These are phyloP conservation scores for Parmelia sp. DNA, from an alignment of 495 filamentous ascomycete genomes.

Conservation along the genomic window DNA sequence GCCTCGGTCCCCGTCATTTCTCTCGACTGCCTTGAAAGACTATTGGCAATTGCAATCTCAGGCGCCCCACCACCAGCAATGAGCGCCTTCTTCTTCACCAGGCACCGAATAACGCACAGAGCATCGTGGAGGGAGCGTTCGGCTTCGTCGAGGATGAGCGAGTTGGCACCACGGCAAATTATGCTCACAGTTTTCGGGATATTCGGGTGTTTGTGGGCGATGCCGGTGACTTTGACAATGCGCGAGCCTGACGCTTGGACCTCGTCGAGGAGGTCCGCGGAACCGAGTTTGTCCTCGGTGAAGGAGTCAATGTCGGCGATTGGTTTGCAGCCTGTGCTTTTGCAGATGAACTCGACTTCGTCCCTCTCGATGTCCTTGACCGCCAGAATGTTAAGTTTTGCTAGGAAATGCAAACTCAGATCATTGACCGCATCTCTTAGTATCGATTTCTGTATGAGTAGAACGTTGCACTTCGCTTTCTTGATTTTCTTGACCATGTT, in stretches of 20 bases:
- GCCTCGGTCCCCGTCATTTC: constrained; percentile 82
- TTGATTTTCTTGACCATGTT: constrained; percentile 99
- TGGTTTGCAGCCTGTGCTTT: constrained; percentile 94
- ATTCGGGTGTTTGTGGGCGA: constrained; percentile 52
- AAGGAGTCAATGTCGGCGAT: constrained; percentile 98
- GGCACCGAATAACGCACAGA: constrained; percentile 91
- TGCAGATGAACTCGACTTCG: constrained; percentile 98
- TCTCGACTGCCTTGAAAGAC: constrained; percentile 72
- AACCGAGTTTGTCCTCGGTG: constrained; percentile 96
- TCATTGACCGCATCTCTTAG: constrained; percentile 97
- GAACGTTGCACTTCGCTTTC: constrained; percentile 98
- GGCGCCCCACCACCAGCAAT: constrained; percentile 95
- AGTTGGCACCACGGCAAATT: constrained; percentile 89
- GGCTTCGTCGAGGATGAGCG: constrained; percentile 89
- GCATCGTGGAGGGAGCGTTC: constrained; percentile 95
- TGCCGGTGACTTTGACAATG: constrained; percentile 90
- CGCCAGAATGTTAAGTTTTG: constrained; percentile 89
- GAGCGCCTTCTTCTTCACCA: constrained; percentile 97
- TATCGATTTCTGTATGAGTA: constrained; percentile 97
- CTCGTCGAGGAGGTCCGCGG: constrained; percentile 93
- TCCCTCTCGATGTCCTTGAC: constrained; percentile 98
- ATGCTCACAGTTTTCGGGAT: constrained; percentile 72
- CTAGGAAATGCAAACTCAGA: constrained; percentile 91
- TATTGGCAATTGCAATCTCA: constrained; percentile 87
- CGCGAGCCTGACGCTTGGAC: constrained; percentile 77